A percentile compares a stretch with the other conserved stretches of the same genome.
Evolutionary conservation across 306 rosid genomes (phyloP).

Genomic region (Quercus glauca): DNA sequence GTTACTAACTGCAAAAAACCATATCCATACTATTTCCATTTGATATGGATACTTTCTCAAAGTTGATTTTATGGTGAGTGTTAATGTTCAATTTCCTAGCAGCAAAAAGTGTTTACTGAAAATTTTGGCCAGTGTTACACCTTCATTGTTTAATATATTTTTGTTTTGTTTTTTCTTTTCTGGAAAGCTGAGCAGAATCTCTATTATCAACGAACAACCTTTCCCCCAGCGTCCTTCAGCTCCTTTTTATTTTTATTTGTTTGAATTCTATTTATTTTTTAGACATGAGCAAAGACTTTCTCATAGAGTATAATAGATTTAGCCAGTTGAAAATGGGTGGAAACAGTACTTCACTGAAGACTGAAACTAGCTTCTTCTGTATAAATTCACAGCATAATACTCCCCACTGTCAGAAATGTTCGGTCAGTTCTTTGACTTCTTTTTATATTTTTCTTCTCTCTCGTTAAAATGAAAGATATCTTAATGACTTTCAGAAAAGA

Average conservation of each 20-base stretch:
- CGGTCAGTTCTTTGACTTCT: background rate
- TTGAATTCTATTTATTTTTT: background rate
- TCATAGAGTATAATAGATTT: background rate
- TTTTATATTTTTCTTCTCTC: constrained; percentile 1
- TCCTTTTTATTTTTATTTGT: background rate
- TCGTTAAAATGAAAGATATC: constrained; percentile 2
- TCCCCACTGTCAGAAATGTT: constrained; percentile 12
- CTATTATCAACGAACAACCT: background rate
- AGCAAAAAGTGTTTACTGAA: background rate
- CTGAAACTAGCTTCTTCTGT: background rate
- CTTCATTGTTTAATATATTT: background rate
- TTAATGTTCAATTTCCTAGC: background rate
- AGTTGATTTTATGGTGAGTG: background rate
- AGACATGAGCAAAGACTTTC: background rate
- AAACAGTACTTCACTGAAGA: constrained; percentile 1
- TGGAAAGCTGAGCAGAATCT: background rate
- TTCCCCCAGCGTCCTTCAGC: background rate
- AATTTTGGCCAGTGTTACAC: background rate
- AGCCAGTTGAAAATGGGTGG: constrained; percentile 5
- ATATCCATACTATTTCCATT: background rate
- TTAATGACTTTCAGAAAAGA: background rate
- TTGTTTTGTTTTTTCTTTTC: background rate
- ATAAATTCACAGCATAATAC: constrained; percentile 8
- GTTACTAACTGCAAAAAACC: background rate
- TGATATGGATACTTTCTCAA: background rate